phyloP scores from a whole-genome alignment of 2,329 filamentous ascomycete genomes.

The Emericellopsis atlantica region DNA sequence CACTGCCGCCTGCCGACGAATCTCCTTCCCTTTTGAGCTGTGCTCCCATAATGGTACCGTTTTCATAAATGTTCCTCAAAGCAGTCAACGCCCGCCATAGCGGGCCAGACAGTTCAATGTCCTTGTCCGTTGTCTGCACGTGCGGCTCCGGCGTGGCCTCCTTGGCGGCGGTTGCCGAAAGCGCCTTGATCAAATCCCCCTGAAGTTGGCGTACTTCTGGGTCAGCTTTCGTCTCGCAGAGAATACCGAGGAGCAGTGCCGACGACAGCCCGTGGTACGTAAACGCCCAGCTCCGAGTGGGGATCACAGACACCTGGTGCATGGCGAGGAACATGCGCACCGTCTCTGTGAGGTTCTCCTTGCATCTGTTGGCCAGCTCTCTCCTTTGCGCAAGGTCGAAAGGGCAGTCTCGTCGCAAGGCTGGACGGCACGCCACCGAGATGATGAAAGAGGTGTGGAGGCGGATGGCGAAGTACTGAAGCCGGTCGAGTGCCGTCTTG shows the following conservation, averaged over 20 bases:
- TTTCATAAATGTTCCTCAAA: slow-evolving; percentile 53
- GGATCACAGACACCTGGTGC: slow-evolving; percentile 55
- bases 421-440: slow-evolving; percentile 51
- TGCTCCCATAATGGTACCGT: slow-evolving; percentile 42
- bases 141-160: slow-evolving; percentile 41
- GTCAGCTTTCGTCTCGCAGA: slow-evolving; percentile 50
- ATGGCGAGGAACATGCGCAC: slow-evolving; percentile 58
- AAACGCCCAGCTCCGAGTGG: slow-evolving; percentile 55
- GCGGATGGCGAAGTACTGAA: slow-evolving; percentile 52
- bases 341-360: slow-evolving; percentile 49
- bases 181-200: slow-evolving; percentile 48
- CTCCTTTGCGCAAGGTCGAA: slow-evolving; percentile 40
- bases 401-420: slow-evolving; percentile 40
- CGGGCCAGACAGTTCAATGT: slow-evolving; percentile 50
- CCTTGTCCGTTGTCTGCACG: slow-evolving; percentile 41
- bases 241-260: slow-evolving; percentile 48
- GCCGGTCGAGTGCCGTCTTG: slow-evolving; percentile 48
- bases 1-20: slow-evolving; percentile 30
- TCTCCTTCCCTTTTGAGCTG: slow-evolving; percentile 36
- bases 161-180: slow-evolving; percentile 52
- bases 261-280: slow-evolving; percentile 57
- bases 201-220: slow-evolving; percentile 51
- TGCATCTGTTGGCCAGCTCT: slow-evolving; percentile 44
- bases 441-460: slow-evolving; percentile 54
- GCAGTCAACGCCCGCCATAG: slow-evolving; percentile 48